Conservation (phyloP, 1,284 basidiomycete genomes). For the Tylopilus orsonianus region DNA sequence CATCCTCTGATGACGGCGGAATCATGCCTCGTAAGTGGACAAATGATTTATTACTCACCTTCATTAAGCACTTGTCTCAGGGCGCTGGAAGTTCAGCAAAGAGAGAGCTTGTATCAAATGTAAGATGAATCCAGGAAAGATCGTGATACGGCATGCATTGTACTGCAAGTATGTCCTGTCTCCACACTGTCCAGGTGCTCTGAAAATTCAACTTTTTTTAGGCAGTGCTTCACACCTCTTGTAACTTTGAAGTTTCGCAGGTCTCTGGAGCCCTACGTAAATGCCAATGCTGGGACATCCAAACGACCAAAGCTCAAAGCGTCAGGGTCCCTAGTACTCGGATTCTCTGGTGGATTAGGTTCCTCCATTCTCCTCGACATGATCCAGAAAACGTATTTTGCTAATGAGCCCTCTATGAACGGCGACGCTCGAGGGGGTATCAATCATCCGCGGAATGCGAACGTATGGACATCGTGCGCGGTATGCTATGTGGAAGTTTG, state of each 20-base stretch:
- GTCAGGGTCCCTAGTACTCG: conserved; percentile 63
- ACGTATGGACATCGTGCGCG: conserved; percentile 59
- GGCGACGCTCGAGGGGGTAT: conserved; percentile 50
- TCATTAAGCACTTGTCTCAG: conserved; percentile 35
- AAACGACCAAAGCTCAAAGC: conserved; percentile 58
- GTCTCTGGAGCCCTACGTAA: conserved; percentile 63
- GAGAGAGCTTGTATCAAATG: conserved; percentile 68
- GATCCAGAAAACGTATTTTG: conserved; percentile 61
- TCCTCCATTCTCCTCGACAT: conserved; percentile 73
- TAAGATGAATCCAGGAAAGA: conserved; percentile 59
- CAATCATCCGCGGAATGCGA: conserved; percentile 62
- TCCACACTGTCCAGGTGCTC: background rate
- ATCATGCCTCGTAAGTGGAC: conserved; percentile 60
- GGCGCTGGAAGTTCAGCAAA: conserved; percentile 62
- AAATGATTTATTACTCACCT: background rate
- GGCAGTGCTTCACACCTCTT: conserved; percentile 67
- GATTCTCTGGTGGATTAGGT: conserved; percentile 72
- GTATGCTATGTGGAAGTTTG: conserved; percentile 73
- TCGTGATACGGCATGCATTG: conserved; percentile 74
- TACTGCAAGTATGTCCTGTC: conserved; percentile 70
- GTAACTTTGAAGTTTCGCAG: conserved; percentile 64
- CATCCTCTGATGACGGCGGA: conserved; percentile 52
- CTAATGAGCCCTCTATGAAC: conserved; percentile 28
- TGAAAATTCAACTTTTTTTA: conserved; percentile 26
- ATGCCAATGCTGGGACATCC: conserved; percentile 40